These are phyloP conservation scores for Microthyrium microscopicum DNA, from an alignment of 2,329 filamentous ascomycete species.

Conservation along the genomic window DNA sequence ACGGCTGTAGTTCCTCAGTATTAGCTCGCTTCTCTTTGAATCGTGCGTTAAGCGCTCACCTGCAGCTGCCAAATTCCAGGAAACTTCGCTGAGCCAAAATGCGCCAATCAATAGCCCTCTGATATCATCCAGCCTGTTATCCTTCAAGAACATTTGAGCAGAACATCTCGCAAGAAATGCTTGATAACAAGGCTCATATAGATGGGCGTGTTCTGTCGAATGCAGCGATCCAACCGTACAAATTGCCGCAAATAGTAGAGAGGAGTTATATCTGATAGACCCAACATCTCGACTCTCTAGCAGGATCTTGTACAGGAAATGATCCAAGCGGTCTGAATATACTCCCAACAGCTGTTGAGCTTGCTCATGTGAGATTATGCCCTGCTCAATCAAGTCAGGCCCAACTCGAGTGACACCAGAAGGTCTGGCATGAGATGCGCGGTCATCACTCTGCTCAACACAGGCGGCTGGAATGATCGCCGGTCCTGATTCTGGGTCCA, in stretches of 20 bases:
- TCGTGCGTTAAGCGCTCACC: no score
- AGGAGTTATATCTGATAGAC: constrained; percentile 14
- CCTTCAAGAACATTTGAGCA: constrained; percentile 8
- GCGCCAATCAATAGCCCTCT: constrained; percentile 21
- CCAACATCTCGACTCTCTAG: no score
- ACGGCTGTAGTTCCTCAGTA: constrained; percentile 13
- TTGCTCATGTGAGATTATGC: constrained; percentile 28
- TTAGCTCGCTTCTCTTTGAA: no score
- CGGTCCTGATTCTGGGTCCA: no score
- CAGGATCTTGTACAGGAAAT: no score
- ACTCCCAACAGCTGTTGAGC: constrained; percentile 37
- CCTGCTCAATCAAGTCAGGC: constrained; percentile 35
- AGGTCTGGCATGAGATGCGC: no score
- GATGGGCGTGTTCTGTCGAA: constrained; percentile 8
- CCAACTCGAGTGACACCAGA: constrained; percentile 12
- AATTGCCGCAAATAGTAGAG: constrained; percentile 8
- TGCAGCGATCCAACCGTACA: constrained; percentile 8
- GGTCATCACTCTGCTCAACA: no score
- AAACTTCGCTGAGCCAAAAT: constrained; percentile 20
- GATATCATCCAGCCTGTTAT: constrained; percentile 14
- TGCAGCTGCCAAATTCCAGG: constrained; percentile 10
- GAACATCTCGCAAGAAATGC: constrained; percentile 8
- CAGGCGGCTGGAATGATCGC: no score
- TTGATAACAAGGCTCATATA: constrained; percentile 9
- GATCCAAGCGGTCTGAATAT: no score